These are phyloP conservation scores for Biscogniauxia mediterranea DNA, from an alignment of 2,329 filamentous ascomycete genomes.

Conservation along the genomic window DNA sequence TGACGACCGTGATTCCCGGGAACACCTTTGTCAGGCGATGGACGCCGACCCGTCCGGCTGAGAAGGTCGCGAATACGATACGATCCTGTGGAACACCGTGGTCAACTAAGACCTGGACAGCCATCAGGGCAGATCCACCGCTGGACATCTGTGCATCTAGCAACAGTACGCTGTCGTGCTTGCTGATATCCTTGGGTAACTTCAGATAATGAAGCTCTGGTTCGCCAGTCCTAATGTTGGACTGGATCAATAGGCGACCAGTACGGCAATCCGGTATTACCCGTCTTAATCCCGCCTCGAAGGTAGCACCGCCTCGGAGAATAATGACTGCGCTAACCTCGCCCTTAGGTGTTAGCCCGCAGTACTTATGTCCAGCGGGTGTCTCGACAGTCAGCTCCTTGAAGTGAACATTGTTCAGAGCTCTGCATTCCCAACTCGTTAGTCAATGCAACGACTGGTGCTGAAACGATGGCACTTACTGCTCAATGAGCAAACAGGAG, in stretches of 20 bases:
- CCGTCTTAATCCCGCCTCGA: constrained; percentile 83
- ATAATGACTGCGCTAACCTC: constrained; percentile 84
- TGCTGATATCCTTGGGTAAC: constrained; percentile 68
- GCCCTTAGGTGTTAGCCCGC: constrained; percentile 68
- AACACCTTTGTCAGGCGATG: constrained; percentile 87
- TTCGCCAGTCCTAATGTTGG: constrained; percentile 79
- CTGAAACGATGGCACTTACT: constrained; percentile 43
- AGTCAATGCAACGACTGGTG: neutral
- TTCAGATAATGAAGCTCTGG: constrained; percentile 90
- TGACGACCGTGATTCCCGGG: constrained; percentile 80
- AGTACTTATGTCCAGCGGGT: constrained; percentile 66
- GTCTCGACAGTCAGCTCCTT: constrained; percentile 64
- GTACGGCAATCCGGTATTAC: constrained; percentile 92
- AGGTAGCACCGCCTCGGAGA: constrained; percentile 81
- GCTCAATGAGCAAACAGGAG: constrained; percentile 78
- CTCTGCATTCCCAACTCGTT: constrained; percentile 45
- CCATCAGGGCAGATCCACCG: constrained; percentile 85
- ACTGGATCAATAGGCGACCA: constrained; percentile 87
- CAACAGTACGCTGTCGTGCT: constrained; percentile 78
- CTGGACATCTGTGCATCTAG: constrained; percentile 94
- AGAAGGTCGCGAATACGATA: constrained; percentile 92
- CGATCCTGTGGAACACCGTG: constrained; percentile 81
- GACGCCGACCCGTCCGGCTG: constrained; percentile 79
- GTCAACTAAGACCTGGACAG: constrained; percentile 91
- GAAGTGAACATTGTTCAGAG: constrained; percentile 75